A percentile compares a stretch with the other conserved stretches of the same genome.
Conservation (phyloP, 768 basidiomycete species). For the Boletus barrowsii region DNA sequence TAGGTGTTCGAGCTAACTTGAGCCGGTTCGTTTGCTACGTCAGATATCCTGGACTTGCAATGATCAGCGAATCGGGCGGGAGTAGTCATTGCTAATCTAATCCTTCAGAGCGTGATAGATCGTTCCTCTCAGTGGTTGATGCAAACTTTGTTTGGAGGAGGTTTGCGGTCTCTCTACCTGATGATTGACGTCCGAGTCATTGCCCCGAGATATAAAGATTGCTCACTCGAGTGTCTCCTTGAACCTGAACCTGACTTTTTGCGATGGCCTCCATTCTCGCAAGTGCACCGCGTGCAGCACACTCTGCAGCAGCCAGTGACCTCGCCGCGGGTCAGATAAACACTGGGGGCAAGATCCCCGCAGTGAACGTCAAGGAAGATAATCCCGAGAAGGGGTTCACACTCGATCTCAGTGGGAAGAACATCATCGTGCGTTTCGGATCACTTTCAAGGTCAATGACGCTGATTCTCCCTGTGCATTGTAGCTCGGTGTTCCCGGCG, state of each 20-base stretch:
- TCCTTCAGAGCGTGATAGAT: constrained; percentile 60
- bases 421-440: constrained; percentile 51
- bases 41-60: neutral
- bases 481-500: constrained; percentile 73
- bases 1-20: neutral
- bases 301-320: constrained; percentile 50
- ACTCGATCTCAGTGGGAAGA: constrained; percentile 55
- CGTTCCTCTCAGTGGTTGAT: constrained; percentile 55
- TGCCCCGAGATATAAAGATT: neutral
- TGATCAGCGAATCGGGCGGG: neutral
- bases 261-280: constrained; percentile 49
- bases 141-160: neutral
- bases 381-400: constrained; percentile 41
- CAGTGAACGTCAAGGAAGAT: constrained; percentile 56
- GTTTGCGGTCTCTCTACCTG: neutral
- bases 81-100: no score
- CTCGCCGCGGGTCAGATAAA: constrained; percentile 45
- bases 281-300: constrained; percentile 50
- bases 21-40: constrained; percentile 2
- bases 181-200: constrained; percentile 5
- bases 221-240: neutral
- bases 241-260: neutral
- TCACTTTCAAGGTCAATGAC: neutral
- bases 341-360: constrained; percentile 42
- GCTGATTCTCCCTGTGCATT: neutral